Evolutionary conservation across 345 rosid species (phyloP), one percentile per base, ranked within the genome.

Genomic region (Lenwebbia sp.): DNA sequence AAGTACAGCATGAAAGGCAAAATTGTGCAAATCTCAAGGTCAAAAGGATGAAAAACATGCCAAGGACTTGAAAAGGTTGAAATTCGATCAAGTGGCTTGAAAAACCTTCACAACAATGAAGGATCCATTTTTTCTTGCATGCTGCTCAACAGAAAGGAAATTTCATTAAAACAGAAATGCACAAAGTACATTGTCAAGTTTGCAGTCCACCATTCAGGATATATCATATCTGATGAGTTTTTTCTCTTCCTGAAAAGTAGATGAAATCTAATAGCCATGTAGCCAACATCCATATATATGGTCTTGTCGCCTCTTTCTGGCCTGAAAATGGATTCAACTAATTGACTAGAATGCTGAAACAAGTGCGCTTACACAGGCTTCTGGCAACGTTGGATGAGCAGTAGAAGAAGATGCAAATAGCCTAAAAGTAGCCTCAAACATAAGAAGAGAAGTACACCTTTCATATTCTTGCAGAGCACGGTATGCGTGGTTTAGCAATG

Each of bases 391-490:
- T 75, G 8, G 13, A 23, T 75, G 28, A 82, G 37, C 33, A 30
- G 47, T 49, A 10, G 10, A 82, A 33, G 54, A 55, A 33, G 83
- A 28, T 53, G 52, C 52, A 40, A 60, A 54, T 40, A 11, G 40
- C 14, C 23, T n/a, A 52, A 82, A 55, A 30, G 51, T 65, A 58
- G 56, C 74, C 84, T 83, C 41, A 40, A 50, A 62, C 86, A 81
- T n/a, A 19, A 65, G n/a, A 84, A 83, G 30, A 44, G 17, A 87
- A 82, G 49, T 86, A 86, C 91, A 96, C 98, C 96, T 96, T 89
- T 94, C 96, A 86, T 95, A 95, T 87, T 95, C 98, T 91, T 96
- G 98, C 88, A 94, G 96, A 82, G 96, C 94, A 60, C 88, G 92
- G 85, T 93, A 94, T 55, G 99, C 98, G 86, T 95, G 97, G 85